Percentiles rank a stretch among this genome's conserved stretches.
Conservation (phyloP, 768 basidiomycete species). For the Glaciozyma martinii region DNA sequence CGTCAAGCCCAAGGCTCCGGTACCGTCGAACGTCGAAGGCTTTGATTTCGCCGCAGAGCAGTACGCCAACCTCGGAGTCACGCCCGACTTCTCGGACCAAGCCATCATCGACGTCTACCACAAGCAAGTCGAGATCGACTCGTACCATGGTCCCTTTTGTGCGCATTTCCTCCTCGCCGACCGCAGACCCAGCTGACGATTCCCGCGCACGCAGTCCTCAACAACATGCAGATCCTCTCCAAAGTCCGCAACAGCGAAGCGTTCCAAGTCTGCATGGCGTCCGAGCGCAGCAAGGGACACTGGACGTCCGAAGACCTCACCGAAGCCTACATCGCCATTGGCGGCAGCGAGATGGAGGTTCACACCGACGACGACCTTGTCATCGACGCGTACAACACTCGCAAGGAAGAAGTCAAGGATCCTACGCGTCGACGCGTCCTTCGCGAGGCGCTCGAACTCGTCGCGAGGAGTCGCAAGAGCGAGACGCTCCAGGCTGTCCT, state of each 20-base stretch:
- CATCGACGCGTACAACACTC: slow-evolving; percentile 1
- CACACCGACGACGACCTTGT: not conserved
- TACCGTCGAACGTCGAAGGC: not conserved
- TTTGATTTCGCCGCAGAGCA: not conserved
- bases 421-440: slow-evolving; percentile 10
- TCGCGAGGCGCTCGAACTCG: not conserved
- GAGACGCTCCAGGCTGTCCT: slow-evolving; percentile 13
- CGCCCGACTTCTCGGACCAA: slow-evolving; percentile 16
- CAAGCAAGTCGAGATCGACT: not conserved
- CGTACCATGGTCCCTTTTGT: not conserved
- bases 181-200: not conserved
- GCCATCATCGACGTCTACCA: slow-evolving; percentile 10
- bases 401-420: slow-evolving; percentile 9
- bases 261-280: slow-evolving; percentile 9
- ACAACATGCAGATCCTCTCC: slow-evolving; percentile 15
- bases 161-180: not conserved
- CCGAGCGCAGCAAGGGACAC: slow-evolving; percentile 11
- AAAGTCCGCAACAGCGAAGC: slow-evolving; percentile 1
- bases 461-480: slow-evolving; percentile 2
- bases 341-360: not conserved
- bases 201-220: not conserved
- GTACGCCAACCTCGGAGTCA: slow-evolving; percentile 13
- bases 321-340: slow-evolving; percentile 18
- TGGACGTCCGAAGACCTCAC: slow-evolving; percentile 11
- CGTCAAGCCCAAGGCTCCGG: not conserved